Conservation (phyloP, 306 rosid species). For the Pyrus betulifolia region DNA sequence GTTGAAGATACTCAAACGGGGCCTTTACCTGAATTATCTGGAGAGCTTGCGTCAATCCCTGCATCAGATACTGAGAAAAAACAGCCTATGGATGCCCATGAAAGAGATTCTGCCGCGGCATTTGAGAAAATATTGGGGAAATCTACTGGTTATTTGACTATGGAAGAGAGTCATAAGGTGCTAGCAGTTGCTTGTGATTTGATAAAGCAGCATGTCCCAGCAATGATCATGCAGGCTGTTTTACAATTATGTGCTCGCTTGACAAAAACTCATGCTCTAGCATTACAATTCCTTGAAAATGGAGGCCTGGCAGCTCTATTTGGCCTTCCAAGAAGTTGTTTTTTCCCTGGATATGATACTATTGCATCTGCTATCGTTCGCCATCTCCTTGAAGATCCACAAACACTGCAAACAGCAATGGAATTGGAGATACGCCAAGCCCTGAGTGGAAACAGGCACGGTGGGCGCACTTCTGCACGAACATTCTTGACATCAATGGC, state of each 20-base stretch:
- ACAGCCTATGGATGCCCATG: slow-evolving; percentile 29
- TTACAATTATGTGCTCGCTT: slow-evolving; percentile 88
- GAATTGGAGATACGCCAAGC: slow-evolving; percentile 88
- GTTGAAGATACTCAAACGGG: slow-evolving; percentile 52
- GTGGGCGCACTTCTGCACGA: slow-evolving; percentile 73
- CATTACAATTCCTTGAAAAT: slow-evolving; percentile 85
- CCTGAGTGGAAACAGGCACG: slow-evolving; percentile 72
- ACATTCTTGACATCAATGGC: slow-evolving; percentile 85
- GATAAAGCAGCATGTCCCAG: slow-evolving; percentile 87
- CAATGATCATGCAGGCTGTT: slow-evolving; percentile 96
- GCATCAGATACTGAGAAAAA: slow-evolving; percentile 35
- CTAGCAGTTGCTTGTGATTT: slow-evolving; percentile 76
- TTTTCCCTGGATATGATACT: slow-evolving; percentile 95
- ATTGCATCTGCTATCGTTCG: slow-evolving; percentile 94
- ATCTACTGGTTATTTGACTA: slow-evolving; percentile 73
- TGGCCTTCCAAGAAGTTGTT: slow-evolving; percentile 71
- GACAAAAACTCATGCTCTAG: slow-evolving; percentile 79
- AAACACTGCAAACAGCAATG: slow-evolving; percentile 93
- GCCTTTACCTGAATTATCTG: slow-evolving; percentile 45
- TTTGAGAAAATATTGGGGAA: slow-evolving; percentile 78
- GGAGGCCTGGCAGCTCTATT: slow-evolving; percentile 83
- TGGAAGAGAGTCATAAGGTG: slow-evolving; percentile 67
- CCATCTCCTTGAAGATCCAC: slow-evolving; percentile 99
- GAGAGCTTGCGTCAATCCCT: slow-evolving; percentile 39
- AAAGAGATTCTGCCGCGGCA: slow-evolving; percentile 37